Evolutionary conservation across 352 stramenopile species (phyloP).

Genomic region (Pythium phragmitis): DNA sequence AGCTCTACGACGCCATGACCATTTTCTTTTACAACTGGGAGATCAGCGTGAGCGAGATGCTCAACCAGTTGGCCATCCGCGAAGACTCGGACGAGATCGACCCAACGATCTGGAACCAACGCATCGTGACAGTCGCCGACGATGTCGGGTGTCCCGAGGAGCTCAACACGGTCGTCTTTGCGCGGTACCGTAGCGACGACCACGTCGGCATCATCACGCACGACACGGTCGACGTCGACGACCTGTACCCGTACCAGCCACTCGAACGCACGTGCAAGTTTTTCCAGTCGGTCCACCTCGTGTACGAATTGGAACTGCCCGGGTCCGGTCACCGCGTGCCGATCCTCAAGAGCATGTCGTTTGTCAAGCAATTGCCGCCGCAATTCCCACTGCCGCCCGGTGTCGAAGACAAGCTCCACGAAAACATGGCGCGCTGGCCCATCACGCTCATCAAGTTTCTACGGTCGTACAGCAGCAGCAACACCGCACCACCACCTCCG

Average conservation of each 20-base stretch:
- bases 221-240: conserved; percentile 47
- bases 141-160: conserved; percentile 32
- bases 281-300: conserved; percentile 23
- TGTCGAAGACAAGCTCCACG: conserved; percentile 17
- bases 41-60: conserved; percentile 39
- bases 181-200: conserved; percentile 12
- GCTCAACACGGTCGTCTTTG: conserved; percentile 36
- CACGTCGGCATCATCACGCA: conserved; percentile 36
- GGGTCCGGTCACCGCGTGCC: conserved; percentile 14
- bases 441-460: conserved; percentile 20
- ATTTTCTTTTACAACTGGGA: conserved; percentile 41
- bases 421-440: conserved; percentile 19
- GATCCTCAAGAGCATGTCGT: conserved; percentile 24
- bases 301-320: conserved; percentile 4
- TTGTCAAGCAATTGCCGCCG: conserved; percentile 17
- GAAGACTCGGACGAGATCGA: conserved; percentile 35
- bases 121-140: conserved; percentile 30
- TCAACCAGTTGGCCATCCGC: conserved; percentile 39
- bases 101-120: conserved; percentile 32
- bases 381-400: conserved; percentile 3
- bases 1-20: conserved; percentile 38
- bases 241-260: conserved; percentile 47
- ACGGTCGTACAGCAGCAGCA: background rate
- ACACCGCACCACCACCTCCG: no score
- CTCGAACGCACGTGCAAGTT: conserved; percentile 39